Base-by-base conservation (phyloP, 176 grass and related monocot genomes). In the Avena eriantha region DNA sequence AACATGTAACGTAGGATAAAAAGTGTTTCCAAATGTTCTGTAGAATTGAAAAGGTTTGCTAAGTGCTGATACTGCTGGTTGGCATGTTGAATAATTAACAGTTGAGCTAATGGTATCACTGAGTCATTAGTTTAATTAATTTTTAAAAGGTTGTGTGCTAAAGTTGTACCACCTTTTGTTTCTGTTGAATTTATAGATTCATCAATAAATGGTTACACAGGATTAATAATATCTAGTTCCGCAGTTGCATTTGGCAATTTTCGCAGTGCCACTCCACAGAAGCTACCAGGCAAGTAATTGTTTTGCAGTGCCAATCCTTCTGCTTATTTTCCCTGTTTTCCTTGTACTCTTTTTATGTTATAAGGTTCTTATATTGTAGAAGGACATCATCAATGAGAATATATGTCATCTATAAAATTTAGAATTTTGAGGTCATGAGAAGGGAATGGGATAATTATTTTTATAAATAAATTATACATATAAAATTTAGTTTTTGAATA, bases 241-340 rank as follows among this genome's bases (percentile, higher is more conserved):
- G 63, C 3, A 80, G 26, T 24, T 73, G 24, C 57, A 29, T 73
- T 55, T 80, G 77, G 43, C 26, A 3, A 73, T 47, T 43, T 73
- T 10, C 12, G 33, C 23, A 21, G 24, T 22, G 82, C 18, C 55
- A 84, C 50, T 63, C 11, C 17, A 26, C 24, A 21, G 57, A 60
- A 61, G 22, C 54, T 74, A 72, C 26, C 43, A 63, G 70, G 70
- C 75, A 84, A 84, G 39, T 7, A 41, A 41, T 41, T 29, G 29
- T 29, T 29, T 29, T 29, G 29, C 29, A 29, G 29, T 29, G 39
- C 39, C 39, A 41, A 41, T 41, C 39, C 6, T 41, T 84, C 7
- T n/a, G 6, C 82, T 84, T 60, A n/a, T 24, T 54, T 71, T 56
- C 39, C 81, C 18, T 82, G 3, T 69, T 53, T 83, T 73, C 22